A percentile compares a stretch with the other conserved stretches of the same genome.
These are phyloP conservation scores for Patellifolia procumbens DNA, from an alignment of 179 eudicot species.

Conservation along the genomic window DNA sequence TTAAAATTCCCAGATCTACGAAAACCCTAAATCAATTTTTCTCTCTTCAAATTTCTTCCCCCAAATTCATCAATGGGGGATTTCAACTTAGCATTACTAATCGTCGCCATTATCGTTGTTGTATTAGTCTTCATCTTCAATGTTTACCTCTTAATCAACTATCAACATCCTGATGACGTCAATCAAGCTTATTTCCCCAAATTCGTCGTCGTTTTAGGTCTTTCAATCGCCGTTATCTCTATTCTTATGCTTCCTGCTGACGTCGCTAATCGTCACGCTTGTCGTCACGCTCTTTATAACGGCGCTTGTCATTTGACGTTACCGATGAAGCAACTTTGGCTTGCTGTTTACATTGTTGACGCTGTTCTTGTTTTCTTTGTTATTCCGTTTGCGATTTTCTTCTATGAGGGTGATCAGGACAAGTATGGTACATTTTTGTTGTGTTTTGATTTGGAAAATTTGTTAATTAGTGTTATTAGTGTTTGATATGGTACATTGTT, in stretches of 20 bases:
- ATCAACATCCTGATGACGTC: slow-evolving; percentile 92
- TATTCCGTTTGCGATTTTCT: slow-evolving; percentile 96
- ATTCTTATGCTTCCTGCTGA: slow-evolving; percentile 98
- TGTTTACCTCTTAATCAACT: slow-evolving; percentile 82
- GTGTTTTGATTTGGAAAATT: neutral
- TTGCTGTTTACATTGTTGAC: slow-evolving; percentile 73
- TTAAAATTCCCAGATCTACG: slow-evolving; percentile 17
- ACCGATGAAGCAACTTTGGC: slow-evolving; percentile 97
- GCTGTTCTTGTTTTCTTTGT: slow-evolving; percentile 90
- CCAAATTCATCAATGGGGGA: slow-evolving; percentile 65
- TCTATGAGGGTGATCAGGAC: slow-evolving; percentile 98
- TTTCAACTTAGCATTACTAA: slow-evolving; percentile 88
- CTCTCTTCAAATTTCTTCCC: slow-evolving; percentile 6
- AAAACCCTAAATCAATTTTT: neutral
- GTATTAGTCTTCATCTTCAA: slow-evolving; percentile 79
- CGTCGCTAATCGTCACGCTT: slow-evolving; percentile 95
- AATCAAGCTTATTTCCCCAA: slow-evolving; percentile 97
- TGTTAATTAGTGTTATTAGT: slow-evolving; percentile 3
- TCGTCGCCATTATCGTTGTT: slow-evolving; percentile 78
- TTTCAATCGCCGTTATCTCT: slow-evolving; percentile 83
- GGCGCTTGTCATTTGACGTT: slow-evolving; percentile 91
- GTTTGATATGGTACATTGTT: neutral
- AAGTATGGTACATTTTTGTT: slow-evolving; percentile 43
- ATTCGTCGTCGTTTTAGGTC: slow-evolving; percentile 92
- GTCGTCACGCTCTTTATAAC: slow-evolving; percentile 81